Percentiles rank a stretch among this genome's conserved stretches.
Conservation (phyloP, 2,329 filamentous ascomycete species). For the Colletotrichum viniferum region DNA sequence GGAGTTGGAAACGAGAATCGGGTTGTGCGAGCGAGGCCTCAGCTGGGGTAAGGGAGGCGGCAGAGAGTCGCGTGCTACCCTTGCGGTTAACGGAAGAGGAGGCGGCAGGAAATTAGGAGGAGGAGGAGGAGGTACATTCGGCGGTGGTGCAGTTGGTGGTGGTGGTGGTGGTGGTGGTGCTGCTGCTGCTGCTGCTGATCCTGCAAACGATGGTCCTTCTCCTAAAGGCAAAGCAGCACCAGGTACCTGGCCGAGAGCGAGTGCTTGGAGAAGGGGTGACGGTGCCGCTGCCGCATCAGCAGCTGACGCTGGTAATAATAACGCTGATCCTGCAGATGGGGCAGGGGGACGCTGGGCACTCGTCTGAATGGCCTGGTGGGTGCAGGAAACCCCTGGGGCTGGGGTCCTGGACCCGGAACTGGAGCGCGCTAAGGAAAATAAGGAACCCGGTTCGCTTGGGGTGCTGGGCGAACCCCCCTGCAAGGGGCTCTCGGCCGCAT, state of each 20-base stretch:
- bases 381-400: slow-evolving; percentile 17
- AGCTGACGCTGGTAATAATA: slow-evolving; percentile 17
- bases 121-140: not conserved
- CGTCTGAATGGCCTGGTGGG: not conserved
- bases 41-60: slow-evolving; percentile 10
- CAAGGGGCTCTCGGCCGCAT: slow-evolving; percentile 11
- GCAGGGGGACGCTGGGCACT: slow-evolving; percentile 1
- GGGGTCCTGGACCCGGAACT: slow-evolving; percentile 15
- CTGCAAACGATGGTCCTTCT: not conserved
- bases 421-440: slow-evolving; percentile 17
- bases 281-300: slow-evolving; percentile 10
- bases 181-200: not conserved
- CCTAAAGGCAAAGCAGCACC: not conserved
- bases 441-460: slow-evolving; percentile 17
- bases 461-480: slow-evolving; percentile 12
- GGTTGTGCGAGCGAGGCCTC: slow-evolving; percentile 21
- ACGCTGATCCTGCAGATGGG: slow-evolving; percentile 20
- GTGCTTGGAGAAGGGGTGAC: not conserved
- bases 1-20: slow-evolving; percentile 10
- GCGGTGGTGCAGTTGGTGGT: not conserved
- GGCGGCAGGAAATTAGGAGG: not conserved
- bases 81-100: not conserved
- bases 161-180: not conserved
- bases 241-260: not conserved
- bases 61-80: not conserved